Percentiles rank a stretch among this genome's conserved stretches.
Evolutionary conservation across 2,329 filamentous ascomycete genomes (phyloP).

Genomic region (Monosporascus sp.): DNA sequence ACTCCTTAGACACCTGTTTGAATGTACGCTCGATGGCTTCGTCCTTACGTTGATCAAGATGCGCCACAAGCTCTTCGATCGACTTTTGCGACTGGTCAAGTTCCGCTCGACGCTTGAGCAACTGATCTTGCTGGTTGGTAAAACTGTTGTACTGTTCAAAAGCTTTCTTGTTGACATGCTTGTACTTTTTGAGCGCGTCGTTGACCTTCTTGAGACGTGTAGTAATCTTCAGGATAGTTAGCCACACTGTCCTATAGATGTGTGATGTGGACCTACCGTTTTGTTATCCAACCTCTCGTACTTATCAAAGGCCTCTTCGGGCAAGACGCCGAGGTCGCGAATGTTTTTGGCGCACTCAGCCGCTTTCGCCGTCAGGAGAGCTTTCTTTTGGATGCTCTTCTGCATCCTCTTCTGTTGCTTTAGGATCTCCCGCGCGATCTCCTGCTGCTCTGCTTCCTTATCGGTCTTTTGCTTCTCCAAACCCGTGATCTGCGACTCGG

Average conservation of each 20-base stretch:
- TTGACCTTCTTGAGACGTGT: slow-evolving; percentile 81
- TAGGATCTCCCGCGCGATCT: slow-evolving; percentile 72
- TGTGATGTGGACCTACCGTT: slow-evolving; percentile 45
- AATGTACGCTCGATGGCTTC: slow-evolving; percentile 98
- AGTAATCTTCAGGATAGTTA: slow-evolving; percentile 39
- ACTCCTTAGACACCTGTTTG: slow-evolving; percentile 93
- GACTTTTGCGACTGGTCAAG: slow-evolving; percentile 80
- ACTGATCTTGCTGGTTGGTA: slow-evolving; percentile 80
- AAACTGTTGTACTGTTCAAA: slow-evolving; percentile 99
- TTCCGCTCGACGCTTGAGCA: slow-evolving; percentile 79
- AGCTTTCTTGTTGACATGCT: slow-evolving; percentile 98
- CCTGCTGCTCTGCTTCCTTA: slow-evolving; percentile 67
- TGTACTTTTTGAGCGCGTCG: slow-evolving; percentile 90
- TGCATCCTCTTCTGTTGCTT: slow-evolving; percentile 86
- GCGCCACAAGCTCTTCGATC: slow-evolving; percentile 87
- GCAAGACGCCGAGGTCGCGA: slow-evolving; percentile 84
- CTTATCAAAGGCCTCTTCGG: slow-evolving; percentile 88
- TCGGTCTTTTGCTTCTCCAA: slow-evolving; percentile 46
- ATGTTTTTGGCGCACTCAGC: slow-evolving; percentile 84
- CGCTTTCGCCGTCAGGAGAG: slow-evolving; percentile 68
- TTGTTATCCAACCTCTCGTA: slow-evolving; percentile 80
- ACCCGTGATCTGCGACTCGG: slow-evolving; percentile 30
- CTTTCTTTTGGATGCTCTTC: slow-evolving; percentile 85
- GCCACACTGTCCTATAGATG: slow-evolving; percentile 1
- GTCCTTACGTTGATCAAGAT: slow-evolving; percentile 92